Base-by-base conservation (phyloP, 495 filamentous ascomycete genomes). In the Rusavskia elegans region DNA sequence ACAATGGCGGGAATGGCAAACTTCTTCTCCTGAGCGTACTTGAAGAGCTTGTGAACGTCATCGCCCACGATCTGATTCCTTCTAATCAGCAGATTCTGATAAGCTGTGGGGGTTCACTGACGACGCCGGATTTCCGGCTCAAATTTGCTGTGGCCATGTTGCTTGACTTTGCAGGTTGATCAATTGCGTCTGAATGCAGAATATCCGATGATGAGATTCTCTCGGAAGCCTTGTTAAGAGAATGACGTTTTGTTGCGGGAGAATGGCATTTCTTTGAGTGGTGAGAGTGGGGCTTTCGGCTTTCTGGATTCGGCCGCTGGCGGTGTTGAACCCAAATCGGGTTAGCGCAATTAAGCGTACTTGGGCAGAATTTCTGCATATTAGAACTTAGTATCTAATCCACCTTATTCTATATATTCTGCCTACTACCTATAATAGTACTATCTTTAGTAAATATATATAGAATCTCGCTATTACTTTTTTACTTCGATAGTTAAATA, bases 1-100 rank as follows among this genome's bases (percentile, higher is more conserved):
- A 84, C 83, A 66, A 96, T 89, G 66, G 84, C 84, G 53, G 92
- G 92, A 56, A 97, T 87, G 63, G 92, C 90, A 59, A 86, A 96
- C 37, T 80, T 67, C 54, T 90, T 73, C 74, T 92, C 77, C 63
- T 89, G 81, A 46, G 83, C 83, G 66, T 95, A 84, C 64, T 84
- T 77, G 75, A 95, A 93, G 58, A 93, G 84, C 72, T 62, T 65
- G 57, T 69, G 64, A 25, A 58, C 56, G 36, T 58, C 56, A 17
- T 58, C 49, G 7, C 56, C 56, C 20, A 44, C 25, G 13, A 52
- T 29, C 20, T 49, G 29, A 9, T 8, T 8, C 2, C 11, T 10
- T 32, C n/a, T 17, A 29, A 49, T 49, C 29, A 23, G 20, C 21
- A 8, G 2, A n/a, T 25, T 17, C n/a, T 37, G 20, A 17, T 11